Evolutionary conservation across 2,329 filamentous ascomycete genomes (phyloP), one percentile per base, ranked within the genome.

Genomic region (Metarhizium rileyi): DNA sequence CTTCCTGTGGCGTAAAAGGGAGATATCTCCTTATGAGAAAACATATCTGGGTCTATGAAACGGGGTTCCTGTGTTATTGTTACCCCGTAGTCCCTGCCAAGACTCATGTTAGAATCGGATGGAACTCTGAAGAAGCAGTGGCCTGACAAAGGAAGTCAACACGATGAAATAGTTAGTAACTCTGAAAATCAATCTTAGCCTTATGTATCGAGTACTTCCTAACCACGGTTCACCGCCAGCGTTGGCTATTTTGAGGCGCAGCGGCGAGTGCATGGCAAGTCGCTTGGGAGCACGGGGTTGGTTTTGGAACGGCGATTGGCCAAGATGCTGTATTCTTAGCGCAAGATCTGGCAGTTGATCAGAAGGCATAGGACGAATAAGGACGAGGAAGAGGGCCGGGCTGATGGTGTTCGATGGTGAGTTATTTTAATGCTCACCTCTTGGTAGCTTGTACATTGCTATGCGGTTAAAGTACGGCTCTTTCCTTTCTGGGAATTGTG

Each of bases 241-340:
- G 20, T 38, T 38, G 35, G 35, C 20, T 38, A n/a, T 20, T 8
- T 16, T 20, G 35, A 20, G 35, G 10, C 16, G 35, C 9, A n/a
- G 33, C 16, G 25, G 36, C 25, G 35, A 23, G 41, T 22, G 22
- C 47, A 25, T 43, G 45, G n/a, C 44, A 47, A 33, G 40, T 50
- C 40, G 26, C 42, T 28, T 35, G 55, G n/a, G n/a, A 54, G 59
- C 64, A 66, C 64, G 64, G 59, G 64, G 63, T 55, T 43, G 33
- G 44, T 60, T 56, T 49, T 51, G 55, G 43, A 33, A 49, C 52
- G 47, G 50, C 55, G 57, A 66, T 66, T 66, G 64, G 64, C 50
- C 48, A 53, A 42, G 42, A 45, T 48, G 53, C 47, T 12, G 22
- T 3, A 28, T n/a, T 18, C 18, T 35, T 14, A 23, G 8, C 25